Evolutionary conservation across 345 rosid genomes (phyloP), one percentile per base, ranked within the genome.

Genomic region (Eucalyptus urophylla): DNA sequence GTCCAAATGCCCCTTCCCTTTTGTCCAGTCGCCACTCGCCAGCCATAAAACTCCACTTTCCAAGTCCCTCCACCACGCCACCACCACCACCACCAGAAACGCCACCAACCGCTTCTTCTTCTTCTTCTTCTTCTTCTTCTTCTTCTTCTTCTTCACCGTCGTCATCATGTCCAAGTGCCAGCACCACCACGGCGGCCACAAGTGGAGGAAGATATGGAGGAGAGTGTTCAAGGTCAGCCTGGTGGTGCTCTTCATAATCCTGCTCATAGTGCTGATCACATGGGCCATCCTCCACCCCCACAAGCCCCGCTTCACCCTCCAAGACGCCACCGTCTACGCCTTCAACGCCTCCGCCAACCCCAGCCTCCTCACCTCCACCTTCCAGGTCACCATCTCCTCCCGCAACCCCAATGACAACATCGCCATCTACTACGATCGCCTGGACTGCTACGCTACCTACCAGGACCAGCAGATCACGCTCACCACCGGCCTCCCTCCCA

Each of bases 271-370:
- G 53, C 87, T 90, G n/a, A 24, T 90, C 31, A 87, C 83, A 7
- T 87, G 89, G 87, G 91, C 91, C 25, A 49, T 87, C 81, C 88
- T 90, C 51, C 91, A 83, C 29, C 91, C 91, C 53, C 89, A 60
- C 60, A 87, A 90, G 86, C 91, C 91, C 40, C 51, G 87, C 29
- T 90, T 90, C 50, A 69, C 80, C 86, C 88, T 90, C 69, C 91
- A 90, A 60, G 91, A 90, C 89, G 89, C 91, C 65, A 90, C 91
- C 89, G 83, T 87, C 83, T 90, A 87, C 86, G 86, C 87, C 87
- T 90, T 90, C 91, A 90, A 87, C 49, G 50, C 72, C 87, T 90
- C 91, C 89, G 25, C 85, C 5, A 45, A 13, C 86, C 89, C 91
- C 31, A 87, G 69, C 91, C 89, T 87, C 87, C 91, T 90, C 83